These are phyloP conservation scores for Gossypium rotundifolium DNA, from an alignment of 345 rosid genomes.

Conservation along the genomic window DNA sequence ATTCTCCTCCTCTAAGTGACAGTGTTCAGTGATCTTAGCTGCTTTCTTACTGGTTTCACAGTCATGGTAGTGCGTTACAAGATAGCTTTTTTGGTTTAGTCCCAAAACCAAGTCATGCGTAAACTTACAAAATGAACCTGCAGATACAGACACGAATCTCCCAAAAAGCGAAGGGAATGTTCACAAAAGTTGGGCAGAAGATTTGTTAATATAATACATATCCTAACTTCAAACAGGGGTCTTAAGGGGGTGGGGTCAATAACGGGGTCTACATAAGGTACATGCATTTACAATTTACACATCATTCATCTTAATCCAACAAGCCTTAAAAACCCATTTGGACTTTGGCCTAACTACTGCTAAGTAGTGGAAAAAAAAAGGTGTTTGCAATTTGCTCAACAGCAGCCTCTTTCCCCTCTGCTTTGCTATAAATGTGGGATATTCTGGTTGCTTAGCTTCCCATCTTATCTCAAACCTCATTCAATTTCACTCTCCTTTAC, in stretches of 20 bases:
- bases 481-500: background rate
- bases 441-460: background rate
- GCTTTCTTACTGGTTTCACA: background rate
- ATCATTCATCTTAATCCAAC: constrained; percentile 17
- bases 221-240: constrained; percentile 1
- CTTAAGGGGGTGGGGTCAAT: background rate
- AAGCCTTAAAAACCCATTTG: background rate
- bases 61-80: background rate
- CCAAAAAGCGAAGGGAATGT: constrained; percentile 27
- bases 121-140: constrained; percentile 12
- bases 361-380: background rate
- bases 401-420: constrained; percentile 11
- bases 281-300: background rate
- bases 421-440: constrained; percentile 32
- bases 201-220: background rate
- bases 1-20: background rate
- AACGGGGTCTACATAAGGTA: constrained; percentile 4
- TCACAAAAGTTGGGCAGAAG: background rate
- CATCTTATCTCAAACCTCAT: constrained; percentile 15
- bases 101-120: background rate
- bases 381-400: constrained; percentile 4
- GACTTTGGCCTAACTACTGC: background rate
- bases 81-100: background rate
- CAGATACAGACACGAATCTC: constrained; percentile 25
- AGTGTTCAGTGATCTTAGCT: background rate